Base-by-base conservation (phyloP, 169 alveolate species). In the Plasmodium ovale region DNA sequence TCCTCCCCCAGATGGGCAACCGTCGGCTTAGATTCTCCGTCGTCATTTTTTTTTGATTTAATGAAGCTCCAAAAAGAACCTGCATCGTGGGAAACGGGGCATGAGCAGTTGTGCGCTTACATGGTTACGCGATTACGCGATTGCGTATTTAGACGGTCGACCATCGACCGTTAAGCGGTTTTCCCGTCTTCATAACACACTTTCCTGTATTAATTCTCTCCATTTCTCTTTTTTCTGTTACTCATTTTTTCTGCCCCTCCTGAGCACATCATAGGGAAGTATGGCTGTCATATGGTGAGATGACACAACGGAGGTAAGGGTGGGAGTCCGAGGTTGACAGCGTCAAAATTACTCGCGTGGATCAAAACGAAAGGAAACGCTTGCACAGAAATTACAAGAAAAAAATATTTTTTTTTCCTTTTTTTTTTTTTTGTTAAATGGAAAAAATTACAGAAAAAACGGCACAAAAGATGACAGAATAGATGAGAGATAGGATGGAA, bases 1-100 rank as follows among this genome's bases (percentile, higher is more conserved):
- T 95, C 97, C 87, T 94, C 97, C 1, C 97, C 97, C 74, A 95
- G 89, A 95, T 95, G 77, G 44, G 65, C 68, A n/a, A 60, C 85
- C 39, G 92, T 53, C 37, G 68, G 68, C 31, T 60, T 42, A 25
- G 91, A 6, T 21, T 82, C 90, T 19, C 42, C 49, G 25, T 82
- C 90, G 49, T 82, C 84, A 82, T 82, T 54, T n/a, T 82, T 67
- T 49, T 82, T 82, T n/a, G 68, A 35, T 9, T 82, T 82, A 27
- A 82, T 82, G 68, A 82, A 82, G 27, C 31, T 82, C 90, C 90
- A 82, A 59, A 82, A 82, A 5, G 85, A 67, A 68, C 84, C 90
- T 82, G 53, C n/a, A 6, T 12, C 19, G 60, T 6, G 9, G 10
- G 14, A n/a, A n/a, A n/a, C 35, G 54, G 62, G 0, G 7, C 14